Percentiles rank a stretch among this genome's conserved stretches.
phyloP scores from a whole-genome alignment of 495 filamentous ascomycete species.

The Tuber aestivum region DNA sequence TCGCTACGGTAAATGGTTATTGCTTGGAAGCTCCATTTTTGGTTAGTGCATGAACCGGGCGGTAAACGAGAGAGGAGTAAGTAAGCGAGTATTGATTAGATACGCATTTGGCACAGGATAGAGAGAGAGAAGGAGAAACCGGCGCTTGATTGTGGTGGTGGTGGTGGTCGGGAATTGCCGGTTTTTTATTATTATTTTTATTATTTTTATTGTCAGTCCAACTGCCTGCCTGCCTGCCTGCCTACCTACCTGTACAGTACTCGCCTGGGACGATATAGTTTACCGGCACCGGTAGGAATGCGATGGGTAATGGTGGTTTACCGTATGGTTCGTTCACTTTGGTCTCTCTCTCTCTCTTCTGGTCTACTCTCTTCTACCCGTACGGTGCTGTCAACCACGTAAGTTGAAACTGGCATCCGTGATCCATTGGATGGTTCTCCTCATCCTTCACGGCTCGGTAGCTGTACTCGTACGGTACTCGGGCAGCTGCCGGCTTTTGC shows the following conservation, averaged over 20 bases:
- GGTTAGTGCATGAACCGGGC: background rate
- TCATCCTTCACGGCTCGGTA: no score
- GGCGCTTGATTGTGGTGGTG: no score
- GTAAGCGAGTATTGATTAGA: background rate
- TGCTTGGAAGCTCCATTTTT: background rate
- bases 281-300: no score
- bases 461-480: no score
- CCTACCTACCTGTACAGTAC: no score
- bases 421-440: background rate
- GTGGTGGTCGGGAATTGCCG: background rate
- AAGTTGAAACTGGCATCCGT: background rate
- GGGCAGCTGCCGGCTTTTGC: background rate
- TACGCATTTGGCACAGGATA: background rate
- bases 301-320: no score
- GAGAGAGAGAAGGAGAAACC: background rate
- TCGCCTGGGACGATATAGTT: no score
- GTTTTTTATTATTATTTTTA: background rate
- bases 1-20: background rate
- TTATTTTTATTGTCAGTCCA: background rate
- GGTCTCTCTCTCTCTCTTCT: no score
- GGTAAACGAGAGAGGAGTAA: background rate
- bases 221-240: background rate
- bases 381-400: no score
- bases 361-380: no score
- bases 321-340: background rate